phyloP scores from a whole-genome alignment of 805 yeast species.

The Jamesozyma hellenica region DNA sequence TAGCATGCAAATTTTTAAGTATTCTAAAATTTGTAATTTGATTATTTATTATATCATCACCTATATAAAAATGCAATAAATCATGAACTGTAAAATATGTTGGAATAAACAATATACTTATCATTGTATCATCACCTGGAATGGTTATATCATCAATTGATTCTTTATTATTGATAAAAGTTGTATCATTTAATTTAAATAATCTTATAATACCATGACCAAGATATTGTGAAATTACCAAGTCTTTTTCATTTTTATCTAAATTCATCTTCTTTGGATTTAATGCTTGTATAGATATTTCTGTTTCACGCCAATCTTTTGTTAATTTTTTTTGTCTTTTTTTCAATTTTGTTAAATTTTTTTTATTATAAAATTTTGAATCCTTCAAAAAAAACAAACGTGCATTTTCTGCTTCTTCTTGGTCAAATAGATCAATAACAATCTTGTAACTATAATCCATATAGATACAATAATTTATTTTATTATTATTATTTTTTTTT shows the following conservation, averaged over 20 bases:
- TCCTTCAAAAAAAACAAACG: slow-evolving; percentile 6
- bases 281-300: neutral
- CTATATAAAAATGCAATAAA: slow-evolving; percentile 52
- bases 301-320: slow-evolving; percentile 13
- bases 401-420: slow-evolving; percentile 8
- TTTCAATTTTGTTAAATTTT: too few relatives aligned
- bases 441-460: slow-evolving; percentile 10
- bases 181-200: slow-evolving; percentile 38
- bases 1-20: slow-evolving; percentile 50
- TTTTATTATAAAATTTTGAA: neutral
- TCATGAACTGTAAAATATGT: slow-evolving; percentile 81
- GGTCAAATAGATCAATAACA: slow-evolving; percentile 9
- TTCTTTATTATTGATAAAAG: slow-evolving; percentile 2
- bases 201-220: slow-evolving; percentile 70
- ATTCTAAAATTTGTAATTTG: slow-evolving; percentile 63
- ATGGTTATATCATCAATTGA: slow-evolving; percentile 20
- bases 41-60: slow-evolving; percentile 51
- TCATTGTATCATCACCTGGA: slow-evolving; percentile 52
- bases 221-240: slow-evolving; percentile 42
- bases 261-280: neutral
- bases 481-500: too few relatives aligned
- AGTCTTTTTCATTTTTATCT: slow-evolving; percentile 8
- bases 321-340: neutral
- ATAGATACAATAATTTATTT: neutral
- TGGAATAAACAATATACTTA: slow-evolving; percentile 78